These are phyloP conservation scores for Amesomyces nigricolor DNA, from an alignment of 2,329 filamentous ascomycete genomes.

Conservation along the genomic window DNA sequence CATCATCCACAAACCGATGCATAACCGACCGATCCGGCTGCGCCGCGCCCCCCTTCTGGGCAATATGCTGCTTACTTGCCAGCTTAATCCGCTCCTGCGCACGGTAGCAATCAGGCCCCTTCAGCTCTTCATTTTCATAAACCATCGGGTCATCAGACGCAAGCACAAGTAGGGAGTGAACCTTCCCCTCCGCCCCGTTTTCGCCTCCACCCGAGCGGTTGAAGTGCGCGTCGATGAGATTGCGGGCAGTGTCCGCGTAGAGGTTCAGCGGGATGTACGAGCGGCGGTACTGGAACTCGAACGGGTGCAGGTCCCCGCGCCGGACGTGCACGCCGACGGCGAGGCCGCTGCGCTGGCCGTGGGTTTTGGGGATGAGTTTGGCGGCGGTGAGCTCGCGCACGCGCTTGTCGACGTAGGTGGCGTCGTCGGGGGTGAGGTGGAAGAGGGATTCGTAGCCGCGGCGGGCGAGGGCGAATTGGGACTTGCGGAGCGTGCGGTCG, in stretches of 20 bases:
- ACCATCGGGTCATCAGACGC: constrained; percentile 79
- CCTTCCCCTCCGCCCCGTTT: constrained; percentile 32
- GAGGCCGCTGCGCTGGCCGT: constrained; percentile 42
- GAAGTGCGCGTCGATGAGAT: constrained; percentile 47
- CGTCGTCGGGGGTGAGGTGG: constrained; percentile 59
- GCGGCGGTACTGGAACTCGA: constrained; percentile 68
- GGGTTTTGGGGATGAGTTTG: constrained; percentile 31
- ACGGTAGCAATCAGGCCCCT: constrained; percentile 34
- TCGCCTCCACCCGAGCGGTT: constrained; percentile 37
- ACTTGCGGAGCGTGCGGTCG: constrained; percentile 47
- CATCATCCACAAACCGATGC: constrained; percentile 65
- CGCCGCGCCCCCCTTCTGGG: constrained; percentile 20
- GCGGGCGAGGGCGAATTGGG: constrained; percentile 63
- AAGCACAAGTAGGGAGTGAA: constrained; percentile 51
- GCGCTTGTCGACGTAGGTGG: constrained; percentile 56
- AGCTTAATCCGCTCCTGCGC: constrained; percentile 75
- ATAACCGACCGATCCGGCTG: constrained; percentile 43
- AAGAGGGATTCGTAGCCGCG: constrained; percentile 70
- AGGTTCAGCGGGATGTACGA: constrained; percentile 71
- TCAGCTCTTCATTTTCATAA: constrained; percentile 60
- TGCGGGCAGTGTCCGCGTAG: constrained; percentile 57
- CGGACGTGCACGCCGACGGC: constrained; percentile 72
- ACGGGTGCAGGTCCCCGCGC: constrained; percentile 71
- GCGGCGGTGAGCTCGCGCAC: constrained; percentile 49
- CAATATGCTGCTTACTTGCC: constrained; percentile 53